Conservation (phyloP, 352 stramenopile genomes). For the Globisporangium paroecandrum region DNA sequence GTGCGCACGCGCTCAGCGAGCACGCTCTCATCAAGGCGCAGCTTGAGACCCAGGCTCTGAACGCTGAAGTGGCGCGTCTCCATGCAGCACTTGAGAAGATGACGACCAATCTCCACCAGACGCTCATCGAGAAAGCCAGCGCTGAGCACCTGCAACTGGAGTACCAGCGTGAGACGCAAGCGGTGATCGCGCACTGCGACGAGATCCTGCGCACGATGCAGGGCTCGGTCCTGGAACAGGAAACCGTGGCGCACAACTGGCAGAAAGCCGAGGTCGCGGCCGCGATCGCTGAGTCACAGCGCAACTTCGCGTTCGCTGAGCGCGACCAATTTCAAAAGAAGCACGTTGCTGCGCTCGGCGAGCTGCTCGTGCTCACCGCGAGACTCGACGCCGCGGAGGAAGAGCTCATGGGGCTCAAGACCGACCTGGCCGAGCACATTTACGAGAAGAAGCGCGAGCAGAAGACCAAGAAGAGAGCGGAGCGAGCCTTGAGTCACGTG, state of each 20-base stretch:
- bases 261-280: conserved; percentile 53
- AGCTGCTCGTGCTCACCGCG: conserved; percentile 44
- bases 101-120: conserved; percentile 21
- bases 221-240: conserved; percentile 38
- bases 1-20: conserved; percentile 19
- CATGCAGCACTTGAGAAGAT: conserved; percentile 16
- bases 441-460: conserved; percentile 59
- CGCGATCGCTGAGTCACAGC: conserved; percentile 60
- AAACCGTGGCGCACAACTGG: conserved; percentile 42
- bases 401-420: conserved; percentile 57
- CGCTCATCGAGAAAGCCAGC: conserved; percentile 30
- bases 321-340: conserved; percentile 48
- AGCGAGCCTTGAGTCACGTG: conserved; percentile 14
- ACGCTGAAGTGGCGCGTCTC: conserved; percentile 10
- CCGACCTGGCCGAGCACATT: conserved; percentile 60
- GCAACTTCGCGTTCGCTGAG: conserved; percentile 60
- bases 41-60: conserved; percentile 10
- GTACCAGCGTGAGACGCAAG: conserved; percentile 25
- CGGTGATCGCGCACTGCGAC: conserved; percentile 41
- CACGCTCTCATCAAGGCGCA: conserved; percentile 10
- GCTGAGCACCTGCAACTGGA: conserved; percentile 27
- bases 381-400: conserved; percentile 42
- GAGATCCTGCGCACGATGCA: conserved; percentile 51
- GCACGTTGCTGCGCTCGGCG: conserved; percentile 35
- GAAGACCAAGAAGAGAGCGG: conserved; percentile 34